Evolutionary conservation across 2,329 filamentous ascomycete genomes (phyloP).

Genomic region (Didymosphaeria variabile): DNA sequence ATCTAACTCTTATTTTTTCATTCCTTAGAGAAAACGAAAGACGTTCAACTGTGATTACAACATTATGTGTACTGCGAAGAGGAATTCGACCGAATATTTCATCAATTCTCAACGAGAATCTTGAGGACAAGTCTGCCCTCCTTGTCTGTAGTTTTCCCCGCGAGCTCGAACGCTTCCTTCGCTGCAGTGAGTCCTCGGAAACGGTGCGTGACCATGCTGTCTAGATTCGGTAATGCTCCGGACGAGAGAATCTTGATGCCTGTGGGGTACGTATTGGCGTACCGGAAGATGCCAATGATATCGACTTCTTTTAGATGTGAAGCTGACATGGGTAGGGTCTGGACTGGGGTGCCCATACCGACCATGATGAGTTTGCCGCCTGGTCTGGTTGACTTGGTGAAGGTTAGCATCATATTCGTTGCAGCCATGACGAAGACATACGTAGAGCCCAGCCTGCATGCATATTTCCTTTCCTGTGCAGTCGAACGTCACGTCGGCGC

Average conservation of each 20-base stretch:
- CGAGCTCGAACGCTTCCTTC: conserved; percentile 61
- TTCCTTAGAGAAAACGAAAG: not conserved
- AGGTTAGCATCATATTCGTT: conserved; percentile 21
- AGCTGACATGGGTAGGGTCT: conserved; percentile 76
- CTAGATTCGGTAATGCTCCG: conserved; percentile 59
- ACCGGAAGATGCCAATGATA: conserved; percentile 78
- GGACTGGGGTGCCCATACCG: conserved; percentile 71
- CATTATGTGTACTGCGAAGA: too few species aligned
- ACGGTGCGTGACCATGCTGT: conserved; percentile 64
- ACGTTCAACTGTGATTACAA: too few species aligned
- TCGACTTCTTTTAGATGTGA: conserved; percentile 79
- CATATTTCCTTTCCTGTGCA: conserved; percentile 55
- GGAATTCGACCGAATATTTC: not conserved
- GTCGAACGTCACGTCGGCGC: conserved; percentile 53
- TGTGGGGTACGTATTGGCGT: conserved; percentile 69
- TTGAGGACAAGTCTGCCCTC: conserved; percentile 63
- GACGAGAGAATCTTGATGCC: conserved; percentile 63
- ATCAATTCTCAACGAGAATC: conserved; percentile 49
- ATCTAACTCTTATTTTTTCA: conserved; percentile 8
- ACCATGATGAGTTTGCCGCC: conserved; percentile 64
- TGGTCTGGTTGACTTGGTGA: conserved; percentile 52
- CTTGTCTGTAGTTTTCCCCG: conserved; percentile 61
- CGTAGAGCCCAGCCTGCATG: conserved; percentile 54
- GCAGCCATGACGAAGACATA: conserved; percentile 31
- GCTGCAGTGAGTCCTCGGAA: conserved; percentile 58